Conservation (phyloP, 805 yeast species). For the Grigorovia transvaalensis region DNA sequence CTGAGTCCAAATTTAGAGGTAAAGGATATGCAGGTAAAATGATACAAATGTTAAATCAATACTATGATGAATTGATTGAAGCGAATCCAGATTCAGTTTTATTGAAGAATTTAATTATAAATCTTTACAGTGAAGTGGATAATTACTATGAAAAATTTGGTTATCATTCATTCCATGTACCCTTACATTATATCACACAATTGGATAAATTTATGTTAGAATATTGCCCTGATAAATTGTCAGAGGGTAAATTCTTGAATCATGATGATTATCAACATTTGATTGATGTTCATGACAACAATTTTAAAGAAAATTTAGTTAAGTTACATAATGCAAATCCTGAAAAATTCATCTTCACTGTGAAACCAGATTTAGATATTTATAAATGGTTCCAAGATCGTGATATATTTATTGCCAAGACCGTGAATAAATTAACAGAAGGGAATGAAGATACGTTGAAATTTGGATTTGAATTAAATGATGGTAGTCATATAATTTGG, state of each 20-base stretch:
- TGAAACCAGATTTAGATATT: constrained; percentile 30
- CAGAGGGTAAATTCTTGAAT: constrained; percentile 18
- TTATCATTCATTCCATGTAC: constrained; percentile 35
- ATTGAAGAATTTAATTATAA: constrained; percentile 27
- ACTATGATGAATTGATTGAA: constrained; percentile 23
- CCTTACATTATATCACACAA: constrained; percentile 26
- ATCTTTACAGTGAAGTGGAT: constrained; percentile 67
- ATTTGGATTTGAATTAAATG: constrained; percentile 24
- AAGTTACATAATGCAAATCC: constrained; percentile 15
- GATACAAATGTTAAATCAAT: constrained; percentile 31
- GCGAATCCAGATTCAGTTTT: constrained; percentile 20
- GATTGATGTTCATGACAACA: constrained; percentile 19
- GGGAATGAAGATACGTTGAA: constrained; percentile 7
- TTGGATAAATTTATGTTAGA: constrained; percentile 13
- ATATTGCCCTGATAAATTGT: constrained; percentile 9
- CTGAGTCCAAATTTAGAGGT: constrained; percentile 38
- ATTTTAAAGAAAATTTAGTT: constrained; percentile 13
- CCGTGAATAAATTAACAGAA: constrained; percentile 3
- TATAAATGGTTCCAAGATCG: constrained; percentile 37
- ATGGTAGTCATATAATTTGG: constrained; percentile 35
- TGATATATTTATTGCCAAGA: constrained; percentile 27
- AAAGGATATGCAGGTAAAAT: constrained; percentile 46
- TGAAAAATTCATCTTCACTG: constrained; percentile 20
- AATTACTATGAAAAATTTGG: constrained; percentile 57
- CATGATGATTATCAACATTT: constrained; percentile 27